Conservation (phyloP, 257 asterid species). For the Echites panduratus region DNA sequence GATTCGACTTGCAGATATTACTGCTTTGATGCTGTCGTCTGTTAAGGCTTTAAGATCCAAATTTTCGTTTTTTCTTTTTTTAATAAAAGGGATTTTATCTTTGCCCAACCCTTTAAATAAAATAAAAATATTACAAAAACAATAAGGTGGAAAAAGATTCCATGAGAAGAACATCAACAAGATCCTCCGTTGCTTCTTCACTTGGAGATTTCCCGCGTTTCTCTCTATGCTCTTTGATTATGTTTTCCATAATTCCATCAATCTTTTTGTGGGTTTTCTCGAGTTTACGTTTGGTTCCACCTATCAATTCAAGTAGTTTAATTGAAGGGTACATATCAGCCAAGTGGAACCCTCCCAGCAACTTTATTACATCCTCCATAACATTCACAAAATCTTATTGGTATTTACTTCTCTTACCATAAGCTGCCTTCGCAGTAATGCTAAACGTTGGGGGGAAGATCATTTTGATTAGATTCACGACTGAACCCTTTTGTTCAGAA, state of each 20-base stretch:
- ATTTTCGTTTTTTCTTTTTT: too few relatives aligned
- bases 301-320: background rate
- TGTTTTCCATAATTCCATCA: background rate
- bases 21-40: conserved; percentile 9
- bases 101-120: too few relatives aligned
- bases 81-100: too few relatives aligned
- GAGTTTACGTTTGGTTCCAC: conserved; percentile 3
- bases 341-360: background rate
- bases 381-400: conserved; percentile 1
- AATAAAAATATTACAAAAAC: too few relatives aligned
- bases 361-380: background rate
- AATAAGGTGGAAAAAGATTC: too few relatives aligned
- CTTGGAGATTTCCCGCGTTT: background rate
- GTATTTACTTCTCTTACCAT: conserved; percentile 4
- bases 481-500: too few relatives aligned
- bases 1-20: conserved; percentile 2
- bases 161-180: background rate
- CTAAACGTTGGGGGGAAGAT: background rate
- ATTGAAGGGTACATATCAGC: conserved; percentile 5
- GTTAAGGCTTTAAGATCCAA: background rate
- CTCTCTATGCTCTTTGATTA: conserved; percentile 8
- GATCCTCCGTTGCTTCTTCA: background rate
- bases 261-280: background rate
- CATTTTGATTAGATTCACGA: too few relatives aligned
- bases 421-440: conserved; percentile 8